These are phyloP conservation scores for Leccinum fibrillosum DNA, from an alignment of 768 basidiomycete species.

Conservation along the genomic window DNA sequence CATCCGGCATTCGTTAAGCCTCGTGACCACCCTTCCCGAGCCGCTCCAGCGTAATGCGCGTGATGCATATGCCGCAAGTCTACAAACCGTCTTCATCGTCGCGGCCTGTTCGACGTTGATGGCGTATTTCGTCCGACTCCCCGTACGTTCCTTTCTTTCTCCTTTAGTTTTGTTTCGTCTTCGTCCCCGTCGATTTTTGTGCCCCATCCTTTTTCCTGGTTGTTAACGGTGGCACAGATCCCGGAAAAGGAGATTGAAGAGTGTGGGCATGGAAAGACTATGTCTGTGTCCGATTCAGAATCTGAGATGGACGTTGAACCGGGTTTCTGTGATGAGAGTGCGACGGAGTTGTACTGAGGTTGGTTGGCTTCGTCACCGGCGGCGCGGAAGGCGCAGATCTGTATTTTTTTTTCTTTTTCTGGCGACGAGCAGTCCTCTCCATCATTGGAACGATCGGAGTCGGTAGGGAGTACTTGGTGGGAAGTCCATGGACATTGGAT, in stretches of 20 bases:
- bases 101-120: slow-evolving; percentile 19
- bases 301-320: background rate
- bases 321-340: background rate
- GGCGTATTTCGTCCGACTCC: slow-evolving; percentile 17
- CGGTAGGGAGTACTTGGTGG: too few relatives aligned
- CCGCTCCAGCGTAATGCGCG: slow-evolving; percentile 15
- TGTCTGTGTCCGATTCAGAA: background rate
- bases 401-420: too few relatives aligned
- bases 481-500: too few relatives aligned
- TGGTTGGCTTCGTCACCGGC: background rate
- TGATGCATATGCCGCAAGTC: slow-evolving; percentile 20
- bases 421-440: too few relatives aligned
- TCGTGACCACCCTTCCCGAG: slow-evolving; percentile 8
- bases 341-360: background rate
- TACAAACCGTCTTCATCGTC: slow-evolving; percentile 16
- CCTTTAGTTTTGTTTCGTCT: background rate
- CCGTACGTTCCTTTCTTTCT: slow-evolving; percentile 4
- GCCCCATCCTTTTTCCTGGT: background rate
- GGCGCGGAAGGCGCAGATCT: too few relatives aligned
- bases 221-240: slow-evolving; percentile 3
- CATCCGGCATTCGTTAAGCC: slow-evolving; percentile 19
- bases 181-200: background rate
- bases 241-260: slow-evolving; percentile 11
- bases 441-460: too few relatives aligned
- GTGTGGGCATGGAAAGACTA: background rate